These are phyloP conservation scores for Boletus subparvulus DNA, from an alignment of 768 basidiomycete genomes.

Conservation along the genomic window DNA sequence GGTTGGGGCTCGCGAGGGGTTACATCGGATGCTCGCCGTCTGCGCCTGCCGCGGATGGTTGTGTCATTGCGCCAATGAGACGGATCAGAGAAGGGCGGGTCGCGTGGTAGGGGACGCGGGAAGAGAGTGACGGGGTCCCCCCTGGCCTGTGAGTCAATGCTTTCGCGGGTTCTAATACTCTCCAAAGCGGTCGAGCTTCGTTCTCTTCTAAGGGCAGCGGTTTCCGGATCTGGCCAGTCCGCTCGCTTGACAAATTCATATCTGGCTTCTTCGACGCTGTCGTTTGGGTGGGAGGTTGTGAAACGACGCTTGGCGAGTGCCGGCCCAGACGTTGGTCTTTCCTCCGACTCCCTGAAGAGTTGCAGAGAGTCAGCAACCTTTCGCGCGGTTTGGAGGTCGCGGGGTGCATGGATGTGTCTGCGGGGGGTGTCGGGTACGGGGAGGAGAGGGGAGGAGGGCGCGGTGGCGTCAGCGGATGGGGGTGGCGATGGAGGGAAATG, in stretches of 20 bases:
- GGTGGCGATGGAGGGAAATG: constrained; percentile 4
- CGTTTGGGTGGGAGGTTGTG: constrained; percentile 39
- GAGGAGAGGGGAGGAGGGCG: constrained; percentile 23
- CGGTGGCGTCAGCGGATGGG: background rate
- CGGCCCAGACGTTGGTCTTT: constrained; percentile 29
- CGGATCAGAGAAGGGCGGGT: constrained; percentile 46
- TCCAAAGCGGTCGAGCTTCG: constrained; percentile 63
- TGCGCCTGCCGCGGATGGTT: constrained; percentile 56
- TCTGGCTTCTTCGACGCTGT: constrained; percentile 62
- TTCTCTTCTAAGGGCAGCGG: constrained; percentile 66
- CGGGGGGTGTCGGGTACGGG: constrained; percentile 36
- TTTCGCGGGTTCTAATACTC: constrained; percentile 54
- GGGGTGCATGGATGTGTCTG: constrained; percentile 18
- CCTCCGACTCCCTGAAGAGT: constrained; percentile 74
- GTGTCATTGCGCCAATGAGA: constrained; percentile 56
- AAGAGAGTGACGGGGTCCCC: constrained; percentile 23
- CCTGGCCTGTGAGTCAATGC: constrained; percentile 21
- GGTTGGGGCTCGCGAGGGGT: constrained; percentile 33
- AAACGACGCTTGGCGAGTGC: constrained; percentile 32
- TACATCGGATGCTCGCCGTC: constrained; percentile 52
- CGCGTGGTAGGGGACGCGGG: constrained; percentile 41
- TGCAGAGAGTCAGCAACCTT: constrained; percentile 83
- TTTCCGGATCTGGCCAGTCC: constrained; percentile 82
- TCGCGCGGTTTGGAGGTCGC: constrained; percentile 51
- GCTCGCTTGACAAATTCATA: constrained; percentile 83